Percentiles rank a stretch among this genome's conserved stretches.
phyloP scores from a whole-genome alignment of 768 basidiomycete genomes.

The Tephrocybe rancida region DNA sequence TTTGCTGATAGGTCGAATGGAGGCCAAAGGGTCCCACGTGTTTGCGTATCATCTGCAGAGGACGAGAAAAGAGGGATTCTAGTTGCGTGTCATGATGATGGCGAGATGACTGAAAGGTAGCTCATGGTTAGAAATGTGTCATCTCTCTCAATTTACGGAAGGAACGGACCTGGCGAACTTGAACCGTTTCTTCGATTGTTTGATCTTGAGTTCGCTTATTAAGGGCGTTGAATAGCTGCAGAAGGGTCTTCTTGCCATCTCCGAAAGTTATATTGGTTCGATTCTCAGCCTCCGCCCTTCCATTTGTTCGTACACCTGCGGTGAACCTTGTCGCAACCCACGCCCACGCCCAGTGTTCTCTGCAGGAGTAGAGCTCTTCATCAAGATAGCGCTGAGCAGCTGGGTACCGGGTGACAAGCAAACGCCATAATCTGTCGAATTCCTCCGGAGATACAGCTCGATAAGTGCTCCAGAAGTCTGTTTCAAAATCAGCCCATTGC shows the following conservation, averaged over 20 bases:
- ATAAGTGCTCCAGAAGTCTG: slow-evolving; percentile 29
- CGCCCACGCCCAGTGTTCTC: slow-evolving; percentile 35
- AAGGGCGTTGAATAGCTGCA: slow-evolving; percentile 21
- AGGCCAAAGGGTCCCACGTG: slow-evolving; percentile 31
- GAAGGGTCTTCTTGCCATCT: slow-evolving; percentile 18
- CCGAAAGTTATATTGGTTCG: slow-evolving; percentile 19
- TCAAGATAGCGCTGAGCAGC: slow-evolving; percentile 25
- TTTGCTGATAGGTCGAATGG: slow-evolving; percentile 28
- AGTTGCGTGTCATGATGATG: slow-evolving; percentile 22
- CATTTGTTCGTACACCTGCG: slow-evolving; percentile 34
- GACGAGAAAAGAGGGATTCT: slow-evolving; percentile 24
- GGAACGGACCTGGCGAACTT: too few species aligned
- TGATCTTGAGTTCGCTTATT: slow-evolving; percentile 20
- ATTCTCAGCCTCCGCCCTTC: slow-evolving; percentile 29
- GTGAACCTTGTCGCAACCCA: slow-evolving; percentile 31
- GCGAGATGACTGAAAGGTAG: slow-evolving; percentile 25
- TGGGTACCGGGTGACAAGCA: slow-evolving; percentile 19
- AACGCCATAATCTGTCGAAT: slow-evolving; percentile 24
- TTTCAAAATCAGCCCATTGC: neutral
- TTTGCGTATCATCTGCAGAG: slow-evolving; percentile 21
- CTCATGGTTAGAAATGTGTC: too few species aligned
- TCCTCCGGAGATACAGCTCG: slow-evolving; percentile 30
- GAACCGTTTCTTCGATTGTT: too few species aligned
- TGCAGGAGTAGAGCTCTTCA: slow-evolving; percentile 26
- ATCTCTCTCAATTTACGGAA: too few species aligned